Evolutionary conservation across 2,329 filamentous ascomycete species (phyloP), one percentile per base, ranked within the genome.

Genomic region (Albifimbria verrucaria): DNA sequence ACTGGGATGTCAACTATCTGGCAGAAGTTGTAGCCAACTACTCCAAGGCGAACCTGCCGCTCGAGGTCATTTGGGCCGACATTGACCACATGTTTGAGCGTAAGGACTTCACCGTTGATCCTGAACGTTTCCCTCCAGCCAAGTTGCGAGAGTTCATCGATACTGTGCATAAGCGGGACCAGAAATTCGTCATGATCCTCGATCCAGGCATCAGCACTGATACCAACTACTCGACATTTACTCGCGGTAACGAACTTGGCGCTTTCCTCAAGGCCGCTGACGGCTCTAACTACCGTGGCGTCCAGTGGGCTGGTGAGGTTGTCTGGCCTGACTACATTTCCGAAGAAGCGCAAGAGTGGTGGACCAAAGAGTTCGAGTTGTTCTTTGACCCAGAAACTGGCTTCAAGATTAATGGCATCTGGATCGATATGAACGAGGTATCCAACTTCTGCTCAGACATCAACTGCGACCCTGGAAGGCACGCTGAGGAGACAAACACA

Each of bases 241-340:
- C 70, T 12, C 67, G 69, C 9, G 76, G 76, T 9, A 62, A 75
- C 7, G 67, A 57, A 62, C 57, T 68, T 26, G 64, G 80, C 72
- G 57, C 76, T 52, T 81, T 77, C 61, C 59, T 80, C 11, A 67
- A 72, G 49, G 66, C 71, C 15, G 60, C 65, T 24, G 83, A 89
- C 56, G 85, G 77, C 5, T 74, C 74, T 2, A 62, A 73, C 44
- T 81, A 73, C 66, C 71, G 76, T 46, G 82, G 87, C 21, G 86
- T 89, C 11, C 88, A 91, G 17, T 92, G 89, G 89, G 85, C 88
- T 15, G 88, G 88, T 41, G 76, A 82, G 18, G 80, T 83, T 0
- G 85, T 78, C 2, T 90, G 83, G 68, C 86, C 87, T 0, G 89
- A 92, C 65, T 92, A 88, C 88, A 89, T 90, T 63, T 72, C 83